Evolutionary conservation across 805 yeast genomes (phyloP), one percentile per base, ranked within the genome.

Genomic region (Yueomyces sp.): DNA sequence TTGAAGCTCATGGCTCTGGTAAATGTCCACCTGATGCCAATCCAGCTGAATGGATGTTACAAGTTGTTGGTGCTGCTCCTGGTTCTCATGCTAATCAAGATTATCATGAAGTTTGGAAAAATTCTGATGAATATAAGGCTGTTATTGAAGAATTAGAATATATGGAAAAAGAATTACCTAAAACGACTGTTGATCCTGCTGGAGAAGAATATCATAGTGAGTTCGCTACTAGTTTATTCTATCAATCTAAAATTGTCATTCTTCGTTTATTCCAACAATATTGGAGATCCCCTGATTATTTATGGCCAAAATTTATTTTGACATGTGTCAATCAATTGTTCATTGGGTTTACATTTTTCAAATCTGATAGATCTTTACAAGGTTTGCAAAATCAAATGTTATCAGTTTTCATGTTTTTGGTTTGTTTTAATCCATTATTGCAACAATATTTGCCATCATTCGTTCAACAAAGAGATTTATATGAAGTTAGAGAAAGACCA

Each of bases 11-110:
- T 49, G 87, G 86, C 43, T 76, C 87, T 38, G 72, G 69, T 28
- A 65, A 67, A 44, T 82, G 88, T 65, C 87, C 88, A 26, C 64
- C 68, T 5, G 68, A 69, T 38, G 86, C 85, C 4, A 83, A 83
- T 51, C 92, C 90, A 32, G 90, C 88, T 11, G 95, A 85, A 66
- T 86, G 94, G 92, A 86, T 86, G 94, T 68, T 86, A 63, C 82
- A 82, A 49, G 83, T 79, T 49, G 81, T 81, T 53, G 87, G 88
- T 54, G 87, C 87, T 43, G 86, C 87, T 34, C 87, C 87, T 5
- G 87, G 86, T 43, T 75, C 85, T 34, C 80, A 76, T 52, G 83
- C 86, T 26, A 68, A 69, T 40, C 83, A 78, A 62, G 84, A 82
- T 60, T 82, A 79, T 54, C 70, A 76, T 55, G 80, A 82, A 55